Base-by-base conservation (phyloP, 805 yeast genomes). In the Candida stauntonica region DNA sequence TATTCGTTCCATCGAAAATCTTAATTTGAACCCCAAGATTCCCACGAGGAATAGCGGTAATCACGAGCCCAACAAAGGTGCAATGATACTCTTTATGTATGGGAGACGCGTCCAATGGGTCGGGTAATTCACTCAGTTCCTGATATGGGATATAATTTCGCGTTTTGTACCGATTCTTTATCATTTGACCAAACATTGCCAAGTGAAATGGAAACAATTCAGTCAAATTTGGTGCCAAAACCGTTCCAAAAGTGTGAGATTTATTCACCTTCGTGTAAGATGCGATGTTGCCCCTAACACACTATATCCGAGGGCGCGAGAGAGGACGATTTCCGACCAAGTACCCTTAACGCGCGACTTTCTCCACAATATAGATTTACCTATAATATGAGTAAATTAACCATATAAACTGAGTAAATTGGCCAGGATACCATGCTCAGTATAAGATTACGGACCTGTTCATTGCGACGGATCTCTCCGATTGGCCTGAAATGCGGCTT, bases 1-100 rank as follows among this genome's bases (percentile, higher is more conserved):
- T 38, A n/a, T n/a, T 5, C 5, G 38, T 38, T 7, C 28, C 31
- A 17, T 38, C 42, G 18, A 29, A 20, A 5, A 38, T 5, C 4
- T 28, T 32, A 3, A 38, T 26, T 19, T 35, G 39, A 7, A 17
- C 24, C 3, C 24, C 11, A 5, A 7, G 3, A 8, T 13, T 4
- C 3, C 26, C 26, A 29, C 17, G 26, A 4, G 18, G 13, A 2
- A 19, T 17, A 7, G n/a, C 30, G 2, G 34, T 35, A 13, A 24
- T 28, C 9, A 35, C 18, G 12, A 35, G 7, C 5, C 33, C 39
- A 9, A 17, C 17, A n/a, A 35, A 17, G 7, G 34, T 28, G 7
- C 28, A 20, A 17, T 35, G 29, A n/a, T 35, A 35, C 28, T 35
- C 30, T 6, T 30, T 17, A 12, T 20, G 18, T 6, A 14, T 16